Evolutionary conservation across 2,329 filamentous ascomycete species (phyloP).

Genomic region (Talaromyces sp.): DNA sequence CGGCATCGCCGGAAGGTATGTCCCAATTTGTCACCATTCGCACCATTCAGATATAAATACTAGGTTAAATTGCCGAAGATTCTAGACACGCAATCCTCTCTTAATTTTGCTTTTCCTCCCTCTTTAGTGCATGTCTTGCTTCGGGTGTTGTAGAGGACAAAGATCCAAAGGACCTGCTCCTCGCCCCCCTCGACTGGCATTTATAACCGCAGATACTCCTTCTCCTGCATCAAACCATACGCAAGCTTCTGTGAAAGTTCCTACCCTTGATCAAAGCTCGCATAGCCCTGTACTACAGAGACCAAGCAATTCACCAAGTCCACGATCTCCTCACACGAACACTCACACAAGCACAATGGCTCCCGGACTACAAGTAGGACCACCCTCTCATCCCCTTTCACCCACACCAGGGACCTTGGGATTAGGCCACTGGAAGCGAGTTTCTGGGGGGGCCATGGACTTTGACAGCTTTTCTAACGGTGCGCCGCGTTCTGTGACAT

Average conservation of each 20-base stretch:
- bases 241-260: background rate
- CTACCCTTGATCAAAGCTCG: background rate
- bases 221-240: background rate
- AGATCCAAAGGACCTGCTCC: background rate
- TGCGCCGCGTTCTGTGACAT: conserved; percentile 12
- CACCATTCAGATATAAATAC: background rate
- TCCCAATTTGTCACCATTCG: background rate
- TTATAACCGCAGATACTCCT: background rate
- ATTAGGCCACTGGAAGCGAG: conserved; percentile 6
- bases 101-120: background rate
- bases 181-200: background rate
- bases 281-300: background rate
- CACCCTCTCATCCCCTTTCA: conserved; percentile 2
- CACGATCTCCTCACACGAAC: background rate
- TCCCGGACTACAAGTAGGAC: conserved; percentile 1
- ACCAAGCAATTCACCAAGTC: background rate
- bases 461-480: conserved; percentile 17
- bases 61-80: background rate
- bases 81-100: background rate
- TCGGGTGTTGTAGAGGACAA: background rate
- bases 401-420: background rate
- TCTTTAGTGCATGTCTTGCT: background rate
- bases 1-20: background rate
- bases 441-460: conserved; percentile 13
- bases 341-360: conserved; percentile 1